A percentile compares a stretch with the other conserved stretches of the same genome.
These are phyloP conservation scores for Groenewaldozyma sp. DNA, from an alignment of 1,139 yeast species.

Conservation along the genomic window DNA sequence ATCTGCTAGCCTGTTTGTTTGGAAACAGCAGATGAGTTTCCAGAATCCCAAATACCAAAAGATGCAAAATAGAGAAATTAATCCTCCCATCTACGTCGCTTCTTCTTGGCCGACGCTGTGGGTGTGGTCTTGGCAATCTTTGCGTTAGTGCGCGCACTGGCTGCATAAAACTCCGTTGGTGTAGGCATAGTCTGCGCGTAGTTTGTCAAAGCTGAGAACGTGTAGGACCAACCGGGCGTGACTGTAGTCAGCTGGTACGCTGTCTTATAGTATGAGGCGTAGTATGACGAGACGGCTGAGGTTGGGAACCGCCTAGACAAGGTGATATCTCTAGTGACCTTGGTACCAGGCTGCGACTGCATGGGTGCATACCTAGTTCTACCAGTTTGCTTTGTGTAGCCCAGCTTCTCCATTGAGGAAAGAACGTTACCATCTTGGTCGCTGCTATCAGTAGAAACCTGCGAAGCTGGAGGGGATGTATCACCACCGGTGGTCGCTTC, in stretches of 20 bases:
- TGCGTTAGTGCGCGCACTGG: slow-evolving; percentile 13
- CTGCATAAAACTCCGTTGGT: slow-evolving; percentile 24
- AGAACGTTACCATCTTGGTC: slow-evolving; percentile 25
- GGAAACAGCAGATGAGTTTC: too few relatives aligned
- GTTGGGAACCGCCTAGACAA: slow-evolving; percentile 36
- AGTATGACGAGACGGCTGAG: slow-evolving; percentile 50
- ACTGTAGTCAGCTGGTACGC: slow-evolving; percentile 37
- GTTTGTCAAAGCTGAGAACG: slow-evolving; percentile 53
- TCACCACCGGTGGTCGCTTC: slow-evolving; percentile 34
- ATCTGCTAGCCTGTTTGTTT: too few relatives aligned
- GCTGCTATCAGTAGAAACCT: slow-evolving; percentile 29
- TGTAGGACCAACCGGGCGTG: slow-evolving; percentile 79
- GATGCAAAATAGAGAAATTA: not conserved
- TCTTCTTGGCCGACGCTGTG: slow-evolving; percentile 9
- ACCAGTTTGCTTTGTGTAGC: slow-evolving; percentile 74
- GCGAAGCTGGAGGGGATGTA: slow-evolving; percentile 37
- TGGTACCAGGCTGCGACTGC: slow-evolving; percentile 76
- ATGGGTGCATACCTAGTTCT: slow-evolving; percentile 73
- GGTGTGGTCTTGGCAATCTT: slow-evolving; percentile 14
- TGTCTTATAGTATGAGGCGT: slow-evolving; percentile 34
- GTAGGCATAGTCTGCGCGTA: slow-evolving; percentile 37
- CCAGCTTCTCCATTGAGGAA: slow-evolving; percentile 38
- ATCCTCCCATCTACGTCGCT: slow-evolving; percentile 10
- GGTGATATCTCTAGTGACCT: slow-evolving; percentile 37
- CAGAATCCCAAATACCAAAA: too few relatives aligned